Base-by-base conservation (phyloP, 192 early-diverging fungal species). In the Coemansia sp. region DNA sequence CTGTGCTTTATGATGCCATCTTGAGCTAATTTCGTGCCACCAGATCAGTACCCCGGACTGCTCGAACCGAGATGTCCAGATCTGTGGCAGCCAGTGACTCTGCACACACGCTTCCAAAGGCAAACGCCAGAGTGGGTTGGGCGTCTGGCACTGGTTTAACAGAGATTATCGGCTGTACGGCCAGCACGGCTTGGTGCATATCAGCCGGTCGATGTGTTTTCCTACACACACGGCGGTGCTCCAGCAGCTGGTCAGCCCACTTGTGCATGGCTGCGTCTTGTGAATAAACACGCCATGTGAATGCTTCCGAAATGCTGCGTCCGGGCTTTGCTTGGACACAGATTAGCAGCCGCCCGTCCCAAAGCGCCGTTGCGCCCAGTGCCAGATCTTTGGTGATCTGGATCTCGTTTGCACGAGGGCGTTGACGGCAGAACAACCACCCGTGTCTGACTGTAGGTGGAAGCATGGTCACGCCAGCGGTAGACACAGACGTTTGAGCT, bases 401-500 rank as follows among this genome's bases (percentile, higher is more conserved):
- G 39, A 74, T 61, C 50, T 74, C 77, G 48, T 37, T 57, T 2
- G 48, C 18, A 11, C 77, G 67, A 39, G 71, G 71, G 35, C 54
- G 39, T 38, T 79, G 77, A 56, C 77, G 71, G 35, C 64, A 73
- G 48, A 79, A 64, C 38, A 79, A n/a, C 68, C 67, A 73, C 13
- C 67, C 68, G 41, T 32, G 71, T 16, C 50, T 63, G 19, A 57
- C 20, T 10, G 56, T 68, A 3, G 77, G 68, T 4, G 64, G 58
- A 52, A 67, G 52, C 64, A 67, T 37, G 13, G 64, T 59, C n/a
- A 70, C 68, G 6, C 67, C 64, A n/a, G 71, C 77, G 0, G 64
- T 61, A 1, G 66, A 41, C n/a, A 60, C 48, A 7, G 64, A 3
- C 10, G 23, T 32, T 11, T 19, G 20, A 41, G 45, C 7, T 35